Base-by-base conservation (phyloP, 179 eudicot species). In the Silene noctiflora region DNA sequence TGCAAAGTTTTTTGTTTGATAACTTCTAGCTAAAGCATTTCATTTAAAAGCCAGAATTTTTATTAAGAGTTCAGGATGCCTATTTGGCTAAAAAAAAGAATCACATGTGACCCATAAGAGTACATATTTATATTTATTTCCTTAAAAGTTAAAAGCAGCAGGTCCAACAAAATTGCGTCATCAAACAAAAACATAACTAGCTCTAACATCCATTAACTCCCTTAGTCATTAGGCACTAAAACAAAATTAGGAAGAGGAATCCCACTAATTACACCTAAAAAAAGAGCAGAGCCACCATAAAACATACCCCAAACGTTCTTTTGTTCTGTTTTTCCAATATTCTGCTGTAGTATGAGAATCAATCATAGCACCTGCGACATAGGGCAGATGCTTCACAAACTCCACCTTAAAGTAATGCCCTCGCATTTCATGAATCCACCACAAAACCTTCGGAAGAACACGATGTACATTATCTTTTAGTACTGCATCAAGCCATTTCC, bases 381-480 rank as follows among this genome's bases (percentile, higher is more conserved):
- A 85, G 31, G 98, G 98, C 21, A 94, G 88, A 82, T 94, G 92
- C 89, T 94, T 90, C 35, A 94, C 97, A 84, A 81, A 94, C 39
- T 94, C 98, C 90, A 91, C 75, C 86, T 84, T 94, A 80, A 94
- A 94, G 85, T 94, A 94, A 89, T 94, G 97, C 63, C 98, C 98
- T 69, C 98, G 90, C 98, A 94, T 94, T 83, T 94, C 98, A 87
- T 94, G 98, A 75, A 94, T 94, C 98, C 98, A 94, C 98, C 98
- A 94, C 80, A 94, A 85, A 67, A 91, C 85, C 90, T 94, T 94
- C 70, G 98, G 97, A 71, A 91, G 97, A 44, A 94, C 96, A 68
- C 79, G 96, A 81, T 87, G 86, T 20, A 91, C 92, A 79, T 89
- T 82, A 76, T 90, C 96, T 83, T 94, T 90, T 14, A 94, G 85